Percentiles rank a stretch among this genome's conserved stretches.
Evolutionary conservation across 768 basidiomycete species (phyloP).

Genomic region (Suillus sp.): DNA sequence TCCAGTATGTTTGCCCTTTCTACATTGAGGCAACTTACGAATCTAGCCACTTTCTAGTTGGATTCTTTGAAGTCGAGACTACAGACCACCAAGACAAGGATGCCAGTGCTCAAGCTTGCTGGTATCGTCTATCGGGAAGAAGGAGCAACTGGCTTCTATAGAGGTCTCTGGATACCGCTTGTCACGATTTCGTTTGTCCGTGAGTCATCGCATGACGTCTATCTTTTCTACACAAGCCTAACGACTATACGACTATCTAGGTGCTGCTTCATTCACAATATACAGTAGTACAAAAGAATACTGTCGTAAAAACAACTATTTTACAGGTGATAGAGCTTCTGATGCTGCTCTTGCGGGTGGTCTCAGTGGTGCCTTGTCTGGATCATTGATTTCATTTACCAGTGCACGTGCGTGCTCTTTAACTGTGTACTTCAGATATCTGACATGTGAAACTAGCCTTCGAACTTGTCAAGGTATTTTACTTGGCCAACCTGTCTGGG

Average conservation of each 20-base stretch:
- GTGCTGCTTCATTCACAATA: slow-evolving; percentile 90
- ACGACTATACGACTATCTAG: slow-evolving; percentile 38
- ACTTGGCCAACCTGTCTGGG: slow-evolving; percentile 4
- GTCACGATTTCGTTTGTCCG: slow-evolving; percentile 96
- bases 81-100: slow-evolving; percentile 77
- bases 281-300: slow-evolving; percentile 83
- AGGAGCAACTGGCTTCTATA: slow-evolving; percentile 87
- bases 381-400: slow-evolving; percentile 84
- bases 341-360: slow-evolving; percentile 80
- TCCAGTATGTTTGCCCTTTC: slow-evolving; percentile 50
- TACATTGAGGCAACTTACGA: not conserved
- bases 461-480: slow-evolving; percentile 87
- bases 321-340: slow-evolving; percentile 58
- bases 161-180: slow-evolving; percentile 90
- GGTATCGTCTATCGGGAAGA: slow-evolving; percentile 78
- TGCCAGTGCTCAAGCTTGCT: slow-evolving; percentile 74
- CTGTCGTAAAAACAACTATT: slow-evolving; percentile 58
- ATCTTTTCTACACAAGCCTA: slow-evolving; percentile 13
- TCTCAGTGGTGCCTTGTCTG: slow-evolving; percentile 85
- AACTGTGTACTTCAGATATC: slow-evolving; percentile 20
- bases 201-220: slow-evolving; percentile 44
- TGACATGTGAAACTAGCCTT: slow-evolving; percentile 55
- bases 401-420: slow-evolving; percentile 74
- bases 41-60: slow-evolving; percentile 49
- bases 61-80: slow-evolving; percentile 94